These are phyloP conservation scores for Leccinum solheimii DNA, from an alignment of 1,284 basidiomycete species.

Conservation along the genomic window DNA sequence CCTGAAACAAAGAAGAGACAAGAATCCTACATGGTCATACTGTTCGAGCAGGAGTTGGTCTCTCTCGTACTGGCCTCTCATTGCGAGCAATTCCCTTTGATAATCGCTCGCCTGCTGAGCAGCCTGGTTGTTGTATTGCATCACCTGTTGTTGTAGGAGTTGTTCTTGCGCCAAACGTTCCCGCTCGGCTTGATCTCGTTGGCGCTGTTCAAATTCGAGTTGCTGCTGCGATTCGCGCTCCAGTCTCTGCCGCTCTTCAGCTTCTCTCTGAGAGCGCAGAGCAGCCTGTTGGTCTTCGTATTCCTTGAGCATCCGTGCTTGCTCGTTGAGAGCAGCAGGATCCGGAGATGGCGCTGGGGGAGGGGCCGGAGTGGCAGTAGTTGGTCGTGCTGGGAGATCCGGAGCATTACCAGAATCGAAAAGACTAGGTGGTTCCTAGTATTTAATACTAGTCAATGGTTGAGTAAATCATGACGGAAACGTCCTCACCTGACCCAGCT, in stretches of 20 bases:
- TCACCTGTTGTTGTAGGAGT: constrained; percentile 76
- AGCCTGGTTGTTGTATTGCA: constrained; percentile 72
- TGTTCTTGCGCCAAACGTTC: constrained; percentile 90
- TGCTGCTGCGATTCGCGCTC: constrained; percentile 84
- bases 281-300: constrained; percentile 95
- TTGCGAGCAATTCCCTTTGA: constrained; percentile 87
- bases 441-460: constrained; percentile 1
- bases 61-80: constrained; percentile 97
- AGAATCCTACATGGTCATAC: constrained; percentile 80
- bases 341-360: constrained; percentile 71
- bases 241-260: constrained; percentile 77
- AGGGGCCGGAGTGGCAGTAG: constrained; percentile 75
- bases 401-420: constrained; percentile 80
- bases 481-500: constrained; percentile 77
- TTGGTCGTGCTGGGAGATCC: constrained; percentile 86
- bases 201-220: constrained; percentile 88
- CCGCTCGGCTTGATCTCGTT: constrained; percentile 85
- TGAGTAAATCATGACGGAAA: background rate
- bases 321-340: constrained; percentile 83
- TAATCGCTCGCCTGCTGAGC: constrained; percentile 74
- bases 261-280: constrained; percentile 76
- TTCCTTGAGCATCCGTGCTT: constrained; percentile 93
- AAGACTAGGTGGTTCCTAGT: constrained; percentile 87
- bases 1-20: background rate
- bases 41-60: constrained; percentile 98